phyloP scores from a whole-genome alignment of 2,329 filamentous ascomycete genomes.

The Hypocreales sp. region DNA sequence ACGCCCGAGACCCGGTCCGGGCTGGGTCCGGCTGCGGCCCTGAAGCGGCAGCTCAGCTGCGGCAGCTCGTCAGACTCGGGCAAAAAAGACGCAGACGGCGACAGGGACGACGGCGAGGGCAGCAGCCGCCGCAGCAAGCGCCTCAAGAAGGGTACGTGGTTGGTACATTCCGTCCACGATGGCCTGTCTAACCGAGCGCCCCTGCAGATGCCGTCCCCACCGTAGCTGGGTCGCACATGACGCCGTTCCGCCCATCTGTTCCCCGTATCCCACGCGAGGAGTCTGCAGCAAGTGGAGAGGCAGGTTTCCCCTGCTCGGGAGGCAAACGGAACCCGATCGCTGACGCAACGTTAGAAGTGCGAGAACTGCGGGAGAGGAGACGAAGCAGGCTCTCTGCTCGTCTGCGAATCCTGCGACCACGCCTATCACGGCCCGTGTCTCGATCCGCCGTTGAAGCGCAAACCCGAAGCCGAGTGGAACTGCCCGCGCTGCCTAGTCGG shows the following conservation, averaged over 20 bases:
- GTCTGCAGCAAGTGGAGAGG: conserved; percentile 25
- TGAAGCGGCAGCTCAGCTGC: conserved; percentile 65
- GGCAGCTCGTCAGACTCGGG: conserved; percentile 31
- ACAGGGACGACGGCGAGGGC: conserved; percentile 44
- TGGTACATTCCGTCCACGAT: too few species aligned
- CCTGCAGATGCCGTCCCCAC: conserved; percentile 50
- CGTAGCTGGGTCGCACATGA: conserved; percentile 94
- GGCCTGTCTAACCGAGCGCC: too few species aligned
- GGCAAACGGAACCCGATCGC: conserved; percentile 10
- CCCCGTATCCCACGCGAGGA: conserved; percentile 48
- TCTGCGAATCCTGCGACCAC: conserved; percentile 86
- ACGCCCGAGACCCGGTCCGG: conserved; percentile 45
- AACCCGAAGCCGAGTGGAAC: conserved; percentile 85
- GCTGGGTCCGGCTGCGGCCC: conserved; percentile 37
- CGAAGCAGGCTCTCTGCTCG: conserved; percentile 51
- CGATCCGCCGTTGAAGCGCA: conserved; percentile 65
- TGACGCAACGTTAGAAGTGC: conserved; percentile 41
- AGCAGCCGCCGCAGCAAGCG: conserved; percentile 79
- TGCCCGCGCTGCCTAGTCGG: conserved; percentile 90
- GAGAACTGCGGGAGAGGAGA: conserved; percentile 75
- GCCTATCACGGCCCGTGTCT: conserved; percentile 78
- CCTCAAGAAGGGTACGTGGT: conserved; percentile 48
- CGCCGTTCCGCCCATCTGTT: conserved; percentile 69
- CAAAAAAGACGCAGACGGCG: conserved; percentile 29
- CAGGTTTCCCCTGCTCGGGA: conserved; percentile 2